phyloP scores from a whole-genome alignment of 495 filamentous ascomycete genomes.

The Aspergillus olivimuriae region DNA sequence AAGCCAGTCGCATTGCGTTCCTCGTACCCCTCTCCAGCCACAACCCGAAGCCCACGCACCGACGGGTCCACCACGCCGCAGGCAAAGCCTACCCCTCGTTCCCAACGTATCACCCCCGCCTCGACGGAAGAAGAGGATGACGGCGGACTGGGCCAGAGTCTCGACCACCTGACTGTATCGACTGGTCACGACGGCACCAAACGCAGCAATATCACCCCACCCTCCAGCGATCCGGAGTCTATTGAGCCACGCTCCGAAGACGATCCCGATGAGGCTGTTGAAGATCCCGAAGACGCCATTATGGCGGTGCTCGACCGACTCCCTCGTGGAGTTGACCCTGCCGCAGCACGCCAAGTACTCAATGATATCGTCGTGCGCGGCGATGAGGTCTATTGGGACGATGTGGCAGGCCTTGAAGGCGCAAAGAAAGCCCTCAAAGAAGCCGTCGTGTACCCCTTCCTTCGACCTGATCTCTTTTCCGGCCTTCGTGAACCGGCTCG shows the following conservation, averaged over 20 bases:
- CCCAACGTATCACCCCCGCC: conserved; percentile 4
- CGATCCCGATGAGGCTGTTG: conserved; percentile 30
- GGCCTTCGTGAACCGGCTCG: conserved; percentile 89
- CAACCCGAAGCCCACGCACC: conserved; percentile 16
- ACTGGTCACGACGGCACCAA: conserved; percentile 15
- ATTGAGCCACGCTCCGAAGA: conserved; percentile 26
- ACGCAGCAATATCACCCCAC: conserved; percentile 34
- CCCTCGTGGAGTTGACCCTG: conserved; percentile 71
- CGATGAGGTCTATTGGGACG: conserved; percentile 91
- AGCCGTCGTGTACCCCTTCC: conserved; percentile 94
- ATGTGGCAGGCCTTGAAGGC: conserved; percentile 84
- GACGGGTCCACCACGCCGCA: conserved; percentile 14
- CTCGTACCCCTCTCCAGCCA: conserved; percentile 19
- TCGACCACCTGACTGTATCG: conserved; percentile 24
- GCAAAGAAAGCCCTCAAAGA: conserved; percentile 94
- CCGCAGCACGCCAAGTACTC: conserved; percentile 82
- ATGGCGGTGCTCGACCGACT: conserved; percentile 66
- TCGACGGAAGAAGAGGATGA: conserved; percentile 16
- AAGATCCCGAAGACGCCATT: conserved; percentile 42
- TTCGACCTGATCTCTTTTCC: conserved; percentile 92
- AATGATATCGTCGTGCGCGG: conserved; percentile 95
- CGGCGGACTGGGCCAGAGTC: conserved; percentile 19
- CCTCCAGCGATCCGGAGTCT: conserved; percentile 41
- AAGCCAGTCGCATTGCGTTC: conserved; percentile 30
- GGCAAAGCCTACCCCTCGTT: conserved; percentile 22